These are phyloP conservation scores for Aureobasidium vineae DNA, from an alignment of 2,329 filamentous ascomycete genomes.

Conservation along the genomic window DNA sequence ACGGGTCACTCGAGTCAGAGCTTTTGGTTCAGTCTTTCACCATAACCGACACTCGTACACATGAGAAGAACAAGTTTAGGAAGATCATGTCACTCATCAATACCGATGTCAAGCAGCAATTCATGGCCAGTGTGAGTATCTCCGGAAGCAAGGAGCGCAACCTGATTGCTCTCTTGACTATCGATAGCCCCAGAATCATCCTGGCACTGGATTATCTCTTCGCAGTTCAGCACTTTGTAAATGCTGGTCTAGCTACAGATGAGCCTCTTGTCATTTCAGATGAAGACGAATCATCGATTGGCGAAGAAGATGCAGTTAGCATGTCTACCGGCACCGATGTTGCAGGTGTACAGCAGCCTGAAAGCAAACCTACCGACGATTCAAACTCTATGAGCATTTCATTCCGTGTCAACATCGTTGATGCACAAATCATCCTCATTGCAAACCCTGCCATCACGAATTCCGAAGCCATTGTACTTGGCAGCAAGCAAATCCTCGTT, in stretches of 20 bases:
- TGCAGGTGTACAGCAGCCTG: conserved; percentile 31
- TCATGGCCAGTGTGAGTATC: conserved; percentile 96
- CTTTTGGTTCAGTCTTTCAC: conserved; percentile 92
- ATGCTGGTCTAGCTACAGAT: conserved; percentile 60
- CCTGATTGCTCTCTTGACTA: conserved; percentile 85
- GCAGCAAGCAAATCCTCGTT: conserved; percentile 87
- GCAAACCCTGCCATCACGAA: conserved; percentile 87
- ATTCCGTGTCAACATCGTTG: conserved; percentile 89
- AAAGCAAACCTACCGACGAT: conserved; percentile 37
- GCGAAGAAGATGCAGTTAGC: conserved; percentile 54
- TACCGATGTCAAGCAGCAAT: conserved; percentile 86
- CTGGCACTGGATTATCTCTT: conserved; percentile 96
- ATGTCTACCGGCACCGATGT: conserved; percentile 36
- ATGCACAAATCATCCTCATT: conserved; percentile 94
- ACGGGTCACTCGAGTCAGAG: conserved; percentile 88
- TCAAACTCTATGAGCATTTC: conserved; percentile 67
- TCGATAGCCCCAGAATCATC: conserved; percentile 93
- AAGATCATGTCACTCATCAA: conserved; percentile 98
- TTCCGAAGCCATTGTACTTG: conserved; percentile 93
- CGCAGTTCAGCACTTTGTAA: conserved; percentile 79
- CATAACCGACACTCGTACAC: conserved; percentile 84
- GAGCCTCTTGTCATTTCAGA: conserved; percentile 63
- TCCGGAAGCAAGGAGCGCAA: conserved; percentile 77
- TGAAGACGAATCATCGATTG: conserved; percentile 44
- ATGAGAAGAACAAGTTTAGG: conserved; percentile 90